Evolutionary conservation across 345 rosid genomes (phyloP).

Genomic region (Lenwebbia sp.): DNA sequence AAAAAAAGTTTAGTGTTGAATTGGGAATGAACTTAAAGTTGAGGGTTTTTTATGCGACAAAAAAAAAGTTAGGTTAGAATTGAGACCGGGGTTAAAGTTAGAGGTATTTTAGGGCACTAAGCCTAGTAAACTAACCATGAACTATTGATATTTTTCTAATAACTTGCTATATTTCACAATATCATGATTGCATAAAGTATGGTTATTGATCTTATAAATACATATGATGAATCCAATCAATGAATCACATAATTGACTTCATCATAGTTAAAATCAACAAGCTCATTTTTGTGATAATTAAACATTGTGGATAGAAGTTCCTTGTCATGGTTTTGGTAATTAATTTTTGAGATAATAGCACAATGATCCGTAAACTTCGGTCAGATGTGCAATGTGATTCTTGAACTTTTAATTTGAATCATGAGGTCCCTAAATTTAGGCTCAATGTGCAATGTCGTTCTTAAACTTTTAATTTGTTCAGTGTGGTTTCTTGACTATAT

Average conservation of each 20-base stretch:
- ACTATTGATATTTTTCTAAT: neutral
- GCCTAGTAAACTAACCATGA: neutral
- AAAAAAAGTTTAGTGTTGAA: no score
- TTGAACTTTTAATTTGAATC: neutral
- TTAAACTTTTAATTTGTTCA: no score
- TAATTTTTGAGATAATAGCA: neutral
- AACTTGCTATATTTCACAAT: neutral
- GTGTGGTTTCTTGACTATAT: rapidly evolving
- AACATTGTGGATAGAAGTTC: neutral
- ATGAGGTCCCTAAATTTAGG: rapidly evolving
- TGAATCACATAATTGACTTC: neutral
- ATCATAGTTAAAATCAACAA: neutral
- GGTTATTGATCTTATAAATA: neutral
- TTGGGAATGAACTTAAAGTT: no score
- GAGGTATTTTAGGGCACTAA: no score
- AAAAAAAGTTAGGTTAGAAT: no score
- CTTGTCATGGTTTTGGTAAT: neutral
- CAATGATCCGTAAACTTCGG: rapidly evolving
- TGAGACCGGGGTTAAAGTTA: no score
- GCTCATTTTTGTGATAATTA: neutral
- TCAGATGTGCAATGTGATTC: neutral
- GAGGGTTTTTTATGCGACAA: no score
- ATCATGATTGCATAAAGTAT: neutral
- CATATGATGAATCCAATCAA: neutral
- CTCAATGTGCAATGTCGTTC: no score